A percentile compares a stretch with the other conserved stretches of the same genome.
Evolutionary conservation across 768 basidiomycete species (phyloP).

Genomic region (Porphyrellus cyaneotinctus): DNA sequence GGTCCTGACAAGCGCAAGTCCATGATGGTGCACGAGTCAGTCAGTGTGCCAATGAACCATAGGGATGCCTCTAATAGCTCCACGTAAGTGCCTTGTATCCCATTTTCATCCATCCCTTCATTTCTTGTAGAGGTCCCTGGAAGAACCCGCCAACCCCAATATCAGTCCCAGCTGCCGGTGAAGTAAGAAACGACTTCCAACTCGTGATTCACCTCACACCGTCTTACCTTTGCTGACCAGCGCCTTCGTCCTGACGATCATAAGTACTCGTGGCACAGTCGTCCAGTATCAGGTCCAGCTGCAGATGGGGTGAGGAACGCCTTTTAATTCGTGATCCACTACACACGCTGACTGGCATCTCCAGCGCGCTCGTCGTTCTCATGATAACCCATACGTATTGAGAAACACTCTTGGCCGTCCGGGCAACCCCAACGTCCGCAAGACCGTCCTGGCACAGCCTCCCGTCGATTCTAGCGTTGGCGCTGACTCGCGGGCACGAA

Average conservation of each 20-base stretch:
- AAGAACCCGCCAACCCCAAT: conserved; percentile 22
- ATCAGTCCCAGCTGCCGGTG: conserved; percentile 6
- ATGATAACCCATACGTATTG: conserved; percentile 15
- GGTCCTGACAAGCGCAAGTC: conserved; percentile 12
- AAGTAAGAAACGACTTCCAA: conserved; percentile 13
- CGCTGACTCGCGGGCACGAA: conserved; percentile 8
- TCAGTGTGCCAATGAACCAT: conserved; percentile 15
- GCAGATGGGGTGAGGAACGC: conserved; percentile 13
- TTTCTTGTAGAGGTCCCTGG: conserved; percentile 14
- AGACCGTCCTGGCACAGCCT: conserved; percentile 20
- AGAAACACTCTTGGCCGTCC: conserved; percentile 1
- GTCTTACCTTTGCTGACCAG: conserved; percentile 11
- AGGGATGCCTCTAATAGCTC: conserved; percentile 30
- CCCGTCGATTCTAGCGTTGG: neutral
- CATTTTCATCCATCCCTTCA: conserved; percentile 5
- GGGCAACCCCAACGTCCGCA: conserved; percentile 25
- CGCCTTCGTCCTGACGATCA: conserved; percentile 9
- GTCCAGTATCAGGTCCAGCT: conserved; percentile 10
- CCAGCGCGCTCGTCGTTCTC: neutral
- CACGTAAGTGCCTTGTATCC: conserved; percentile 13
- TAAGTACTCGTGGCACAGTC: neutral
- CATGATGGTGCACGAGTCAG: conserved; percentile 8
- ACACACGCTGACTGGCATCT: conserved; percentile 6
- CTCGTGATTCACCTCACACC: neutral
- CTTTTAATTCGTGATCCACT: neutral